These are phyloP conservation scores for Suhomyces sp. DNA, from an alignment of 805 yeast genomes.

Conservation along the genomic window DNA sequence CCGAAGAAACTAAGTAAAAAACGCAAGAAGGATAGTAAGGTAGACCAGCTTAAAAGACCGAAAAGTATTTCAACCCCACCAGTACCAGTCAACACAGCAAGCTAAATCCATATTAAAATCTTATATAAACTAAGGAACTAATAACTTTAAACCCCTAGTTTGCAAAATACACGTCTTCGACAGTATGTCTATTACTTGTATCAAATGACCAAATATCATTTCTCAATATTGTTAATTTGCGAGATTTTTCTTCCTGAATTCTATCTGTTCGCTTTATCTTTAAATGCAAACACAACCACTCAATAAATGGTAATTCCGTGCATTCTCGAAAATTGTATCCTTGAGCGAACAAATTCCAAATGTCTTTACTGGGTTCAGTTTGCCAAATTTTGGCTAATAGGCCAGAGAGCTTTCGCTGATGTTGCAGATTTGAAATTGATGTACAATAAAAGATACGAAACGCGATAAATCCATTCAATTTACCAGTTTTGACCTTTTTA, in stretches of 20 bases:
- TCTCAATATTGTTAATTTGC: background rate
- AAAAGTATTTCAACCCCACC: too few species aligned
- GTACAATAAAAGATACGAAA: constrained; percentile 7
- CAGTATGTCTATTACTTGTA: background rate
- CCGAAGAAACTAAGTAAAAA: constrained; percentile 58
- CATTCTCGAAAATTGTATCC: background rate
- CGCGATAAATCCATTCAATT: constrained; percentile 8
- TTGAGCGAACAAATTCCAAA: constrained; percentile 4
- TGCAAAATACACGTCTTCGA: constrained; percentile 6
- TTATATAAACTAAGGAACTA: background rate
- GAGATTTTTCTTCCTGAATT: background rate
- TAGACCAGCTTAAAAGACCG: constrained; percentile 20
- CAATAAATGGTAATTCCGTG: background rate
- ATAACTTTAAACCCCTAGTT: background rate
- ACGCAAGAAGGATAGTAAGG: constrained; percentile 25
- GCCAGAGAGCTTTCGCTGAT: constrained; percentile 1
- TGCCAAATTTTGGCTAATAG: constrained; percentile 4
- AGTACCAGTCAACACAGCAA: too few species aligned
- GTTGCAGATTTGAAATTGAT: background rate
- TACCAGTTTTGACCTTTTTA: background rate
- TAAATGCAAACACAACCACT: constrained; percentile 3
- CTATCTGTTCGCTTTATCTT: background rate
- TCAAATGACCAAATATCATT: constrained; percentile 1
- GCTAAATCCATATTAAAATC: too few species aligned
- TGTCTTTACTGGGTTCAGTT: background rate